Evolutionary conservation across 768 basidiomycete genomes (phyloP).

Genomic region (Floccularia luteovirens): DNA sequence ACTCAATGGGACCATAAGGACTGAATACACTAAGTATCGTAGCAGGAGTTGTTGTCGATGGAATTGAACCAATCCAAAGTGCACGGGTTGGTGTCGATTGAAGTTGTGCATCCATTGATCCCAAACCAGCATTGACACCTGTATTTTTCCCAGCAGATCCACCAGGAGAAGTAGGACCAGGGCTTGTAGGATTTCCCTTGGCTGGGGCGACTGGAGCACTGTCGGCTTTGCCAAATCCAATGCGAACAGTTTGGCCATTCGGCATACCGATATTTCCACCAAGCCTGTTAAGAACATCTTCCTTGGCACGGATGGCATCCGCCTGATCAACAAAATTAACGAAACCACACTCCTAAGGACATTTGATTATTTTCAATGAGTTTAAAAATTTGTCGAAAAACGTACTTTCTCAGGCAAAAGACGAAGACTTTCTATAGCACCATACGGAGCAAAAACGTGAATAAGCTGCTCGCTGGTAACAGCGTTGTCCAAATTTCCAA

Average conservation of each 20-base stretch:
- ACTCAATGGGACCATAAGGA: conserved; percentile 96
- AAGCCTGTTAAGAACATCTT: conserved; percentile 92
- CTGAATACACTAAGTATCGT: conserved; percentile 95
- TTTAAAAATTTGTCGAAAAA: conserved; percentile 7
- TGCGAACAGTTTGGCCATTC: conserved; percentile 92
- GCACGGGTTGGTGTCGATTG: conserved; percentile 92
- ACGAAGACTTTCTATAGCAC: conserved; percentile 92
- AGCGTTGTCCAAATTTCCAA: conserved; percentile 93
- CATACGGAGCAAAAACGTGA: conserved; percentile 93
- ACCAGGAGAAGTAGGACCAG: conserved; percentile 60
- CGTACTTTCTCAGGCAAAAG: conserved; percentile 93
- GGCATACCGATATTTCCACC: conserved; percentile 93
- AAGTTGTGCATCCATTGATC: conserved; percentile 75
- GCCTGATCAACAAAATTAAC: conserved; percentile 96
- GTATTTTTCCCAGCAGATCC: conserved; percentile 34
- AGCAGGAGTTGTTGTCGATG: conserved; percentile 89
- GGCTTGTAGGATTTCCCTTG: conserved; percentile 61
- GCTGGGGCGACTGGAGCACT: conserved; percentile 90
- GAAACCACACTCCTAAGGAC: conserved; percentile 87
- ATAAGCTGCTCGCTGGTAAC: conserved; percentile 94
- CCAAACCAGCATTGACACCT: conserved; percentile 44
- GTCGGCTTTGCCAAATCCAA: conserved; percentile 97
- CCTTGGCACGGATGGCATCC: conserved; percentile 96
- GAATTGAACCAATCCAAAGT: conserved; percentile 97
- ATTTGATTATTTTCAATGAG: conserved; percentile 1